A percentile compares a stretch with the other conserved stretches of the same genome.
Conservation (phyloP, 306 rosid species). For the Lotus japonicus region DNA sequence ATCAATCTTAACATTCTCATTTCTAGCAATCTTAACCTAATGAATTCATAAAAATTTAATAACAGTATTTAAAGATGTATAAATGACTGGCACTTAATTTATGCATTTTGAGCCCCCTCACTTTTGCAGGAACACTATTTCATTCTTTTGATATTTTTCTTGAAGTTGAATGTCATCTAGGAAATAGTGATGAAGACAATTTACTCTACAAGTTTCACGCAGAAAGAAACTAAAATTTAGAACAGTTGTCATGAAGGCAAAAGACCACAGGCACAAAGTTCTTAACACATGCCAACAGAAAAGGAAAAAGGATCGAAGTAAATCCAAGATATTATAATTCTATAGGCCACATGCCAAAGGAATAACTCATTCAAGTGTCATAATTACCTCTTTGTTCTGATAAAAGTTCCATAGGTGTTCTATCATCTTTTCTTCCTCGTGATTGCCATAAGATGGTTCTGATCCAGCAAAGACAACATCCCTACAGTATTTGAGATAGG, state of each 20-base stretch:
- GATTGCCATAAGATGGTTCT: constrained; percentile 53
- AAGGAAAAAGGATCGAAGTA: neutral
- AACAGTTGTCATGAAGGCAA: neutral
- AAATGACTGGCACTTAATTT: neutral
- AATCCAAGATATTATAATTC: constrained; percentile 12
- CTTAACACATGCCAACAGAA: neutral
- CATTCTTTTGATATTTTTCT: neutral
- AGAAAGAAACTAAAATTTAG: neutral
- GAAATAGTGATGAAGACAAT: neutral
- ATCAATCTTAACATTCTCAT: no score
- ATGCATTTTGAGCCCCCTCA: neutral
- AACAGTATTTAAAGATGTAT: neutral
- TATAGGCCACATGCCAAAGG: neutral
- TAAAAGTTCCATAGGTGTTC: constrained; percentile 54
- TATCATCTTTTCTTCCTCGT: constrained; percentile 52
- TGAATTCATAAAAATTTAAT: neutral
- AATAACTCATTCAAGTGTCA: neutral
- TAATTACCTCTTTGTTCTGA: constrained; percentile 57
- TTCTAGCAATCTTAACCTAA: neutral
- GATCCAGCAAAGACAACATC: constrained; percentile 74
- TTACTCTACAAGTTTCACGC: neutral
- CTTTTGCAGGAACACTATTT: neutral
- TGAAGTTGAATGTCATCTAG: neutral
- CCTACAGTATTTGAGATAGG: constrained; percentile 75
- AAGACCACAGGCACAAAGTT: neutral